Evolutionary conservation across 345 rosid genomes (phyloP).

Genomic region (Noccaea caerulescens): DNA sequence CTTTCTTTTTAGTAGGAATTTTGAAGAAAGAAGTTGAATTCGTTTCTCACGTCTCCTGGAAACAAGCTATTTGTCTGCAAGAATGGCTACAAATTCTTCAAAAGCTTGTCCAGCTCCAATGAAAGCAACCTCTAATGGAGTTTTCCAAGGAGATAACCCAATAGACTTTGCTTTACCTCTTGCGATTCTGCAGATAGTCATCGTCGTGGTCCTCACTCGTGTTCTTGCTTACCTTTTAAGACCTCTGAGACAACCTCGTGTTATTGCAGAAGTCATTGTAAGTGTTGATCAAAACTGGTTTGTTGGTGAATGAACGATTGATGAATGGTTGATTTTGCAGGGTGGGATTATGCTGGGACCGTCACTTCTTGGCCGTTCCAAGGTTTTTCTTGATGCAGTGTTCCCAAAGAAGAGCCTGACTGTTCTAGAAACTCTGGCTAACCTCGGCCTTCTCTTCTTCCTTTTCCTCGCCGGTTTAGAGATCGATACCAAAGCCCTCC

Average conservation of each 20-base stretch:
- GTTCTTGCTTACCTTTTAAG: constrained; percentile 63
- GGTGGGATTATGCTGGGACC: constrained; percentile 87
- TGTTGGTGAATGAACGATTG: neutral
- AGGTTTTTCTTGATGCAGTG: constrained; percentile 48
- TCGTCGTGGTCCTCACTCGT: constrained; percentile 67
- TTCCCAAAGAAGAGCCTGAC: constrained; percentile 68
- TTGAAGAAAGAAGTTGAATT: constrained; percentile 7
- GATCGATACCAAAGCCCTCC: constrained; percentile 58
- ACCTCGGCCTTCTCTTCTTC: constrained; percentile 72
- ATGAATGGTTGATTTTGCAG: constrained; percentile 37
- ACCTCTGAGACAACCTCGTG: constrained; percentile 82
- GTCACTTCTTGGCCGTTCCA: constrained; percentile 68
- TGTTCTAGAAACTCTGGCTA: constrained; percentile 74
- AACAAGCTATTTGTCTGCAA: neutral
- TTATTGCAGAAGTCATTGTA: constrained; percentile 79
- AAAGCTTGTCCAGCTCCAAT: constrained; percentile 53
- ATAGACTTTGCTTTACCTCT: constrained; percentile 75
- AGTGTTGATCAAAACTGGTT: constrained; percentile 16
- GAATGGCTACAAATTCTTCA: constrained; percentile 49
- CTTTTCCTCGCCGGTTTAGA: constrained; percentile 77
- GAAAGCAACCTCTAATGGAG: constrained; percentile 77
- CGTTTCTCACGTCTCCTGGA: neutral
- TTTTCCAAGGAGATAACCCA: constrained; percentile 74
- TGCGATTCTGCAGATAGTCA: constrained; percentile 66
- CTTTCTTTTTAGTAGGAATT: neutral